A percentile compares a stretch with the other conserved stretches of the same genome.
phyloP scores from a whole-genome alignment of 176 grass and related monocot species.

The Elymus sibiricus region DNA sequence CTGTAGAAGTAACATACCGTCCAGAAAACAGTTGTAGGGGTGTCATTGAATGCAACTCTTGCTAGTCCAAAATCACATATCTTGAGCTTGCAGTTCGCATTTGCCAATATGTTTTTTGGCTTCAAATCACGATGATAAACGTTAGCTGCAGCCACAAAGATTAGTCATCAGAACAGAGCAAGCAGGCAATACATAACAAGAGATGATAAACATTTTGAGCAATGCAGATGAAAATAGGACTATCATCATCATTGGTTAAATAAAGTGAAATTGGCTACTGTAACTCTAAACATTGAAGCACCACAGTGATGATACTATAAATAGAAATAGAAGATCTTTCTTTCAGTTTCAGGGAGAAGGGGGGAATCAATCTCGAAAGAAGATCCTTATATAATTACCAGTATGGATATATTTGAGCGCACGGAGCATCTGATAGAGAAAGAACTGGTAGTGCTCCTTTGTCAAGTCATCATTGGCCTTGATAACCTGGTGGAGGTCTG shows the following conservation, averaged over 20 bases:
- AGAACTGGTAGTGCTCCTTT: constrained; percentile 91
- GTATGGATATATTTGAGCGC: constrained; percentile 96
- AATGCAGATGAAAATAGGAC: neutral
- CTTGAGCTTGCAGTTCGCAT: constrained; percentile 98
- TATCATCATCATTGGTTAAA: neutral
- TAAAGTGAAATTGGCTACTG: neutral
- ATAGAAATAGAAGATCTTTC: neutral
- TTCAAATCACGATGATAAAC: constrained; percentile 99
- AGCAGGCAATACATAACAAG: neutral
- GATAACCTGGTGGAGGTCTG: constrained; percentile 96
- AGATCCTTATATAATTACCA: constrained; percentile 33
- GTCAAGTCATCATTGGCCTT: constrained; percentile 97
- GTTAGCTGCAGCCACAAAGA: constrained; percentile 64
- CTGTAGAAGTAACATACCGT: constrained; percentile 55
- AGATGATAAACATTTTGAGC: neutral
- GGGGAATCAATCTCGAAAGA: neutral
- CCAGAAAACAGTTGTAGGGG: constrained; percentile 91
- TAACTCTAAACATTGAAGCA: neutral
- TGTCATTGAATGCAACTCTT: constrained; percentile 92
- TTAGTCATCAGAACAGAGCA: constrained; percentile 23
- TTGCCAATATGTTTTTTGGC: constrained; percentile 98
- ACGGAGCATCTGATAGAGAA: constrained; percentile 93
- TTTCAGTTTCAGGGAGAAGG: neutral
- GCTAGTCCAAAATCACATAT: constrained; percentile 98
- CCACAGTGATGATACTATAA: neutral